Evolutionary conservation across 305 asterid species (phyloP).

Genomic region (Fraxinus floribunda): DNA sequence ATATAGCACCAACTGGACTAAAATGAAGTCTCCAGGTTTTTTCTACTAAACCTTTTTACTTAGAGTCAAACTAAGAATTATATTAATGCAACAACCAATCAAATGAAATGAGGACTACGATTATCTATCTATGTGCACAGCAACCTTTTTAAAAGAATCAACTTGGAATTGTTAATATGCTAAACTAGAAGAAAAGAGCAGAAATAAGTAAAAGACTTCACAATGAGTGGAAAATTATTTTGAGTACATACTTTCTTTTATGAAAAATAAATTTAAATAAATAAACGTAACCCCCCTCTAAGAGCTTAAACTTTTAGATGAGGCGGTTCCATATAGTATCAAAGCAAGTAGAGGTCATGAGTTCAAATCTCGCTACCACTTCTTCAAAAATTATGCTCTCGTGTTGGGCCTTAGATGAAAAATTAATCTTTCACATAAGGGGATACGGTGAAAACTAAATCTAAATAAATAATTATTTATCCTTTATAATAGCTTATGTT

Average conservation of each 20-base stretch:
- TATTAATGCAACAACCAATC: background rate
- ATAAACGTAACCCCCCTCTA: background rate
- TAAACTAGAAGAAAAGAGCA: background rate
- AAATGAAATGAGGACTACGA: background rate
- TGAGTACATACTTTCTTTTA: background rate
- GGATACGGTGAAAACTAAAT: background rate
- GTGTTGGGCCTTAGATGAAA: background rate
- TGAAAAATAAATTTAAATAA: background rate
- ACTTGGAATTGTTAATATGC: background rate
- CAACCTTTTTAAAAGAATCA: background rate
- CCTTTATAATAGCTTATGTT: background rate
- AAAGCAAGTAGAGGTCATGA: background rate
- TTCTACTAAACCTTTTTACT: background rate
- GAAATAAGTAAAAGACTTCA: background rate
- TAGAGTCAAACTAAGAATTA: background rate
- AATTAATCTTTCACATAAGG: background rate
- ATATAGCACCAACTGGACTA: slow-evolving; percentile 10
- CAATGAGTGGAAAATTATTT: background rate
- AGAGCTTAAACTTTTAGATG: background rate
- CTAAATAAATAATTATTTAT: background rate
- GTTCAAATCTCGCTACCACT: background rate
- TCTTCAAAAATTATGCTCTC: background rate
- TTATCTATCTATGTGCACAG: background rate
- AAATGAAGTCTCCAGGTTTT: background rate
- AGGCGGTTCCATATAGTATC: background rate